Base-by-base conservation (phyloP, 305 asterid genomes). In the Solanum aculeatissimum region DNA sequence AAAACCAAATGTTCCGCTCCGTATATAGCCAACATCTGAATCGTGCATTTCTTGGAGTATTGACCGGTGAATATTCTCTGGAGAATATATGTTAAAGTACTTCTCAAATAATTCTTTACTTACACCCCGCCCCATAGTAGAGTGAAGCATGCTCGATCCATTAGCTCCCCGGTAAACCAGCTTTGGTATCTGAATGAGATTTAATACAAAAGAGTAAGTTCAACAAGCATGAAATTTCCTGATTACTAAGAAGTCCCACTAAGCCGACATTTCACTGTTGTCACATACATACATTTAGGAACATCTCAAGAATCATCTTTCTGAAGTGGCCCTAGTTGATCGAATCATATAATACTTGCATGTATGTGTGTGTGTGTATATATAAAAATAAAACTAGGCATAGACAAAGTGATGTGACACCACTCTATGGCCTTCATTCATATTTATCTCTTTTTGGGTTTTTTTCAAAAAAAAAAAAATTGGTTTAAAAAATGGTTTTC, bases 81-180 rank as follows among this genome's bases (percentile, higher is more conserved):
- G 94, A 84, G 97, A 92, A 87, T 92, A 97, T 84, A 95, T 92
- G 92, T 92, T 94, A 88, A 93, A 95, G 82, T 89, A 87, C 89
- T 91, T 97, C 83, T 84, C 91, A 69, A 91, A 80, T 51, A 92
- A 88, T 68, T 53, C 89, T 85, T 85, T 84, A 86, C 89, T 87
- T 66, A 91, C 78, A 62, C 92, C 90, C 54, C 83, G 89, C 80
- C 87, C 81, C 83, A 87, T 81, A 57, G 86, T 87, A 25, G 91
- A 88, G 87, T 54, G 85, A 68, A 54, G 87, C 72, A 84, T 84
- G 84, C 84, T 86, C 81, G 91, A 88, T 82, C 83, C 85, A 58
- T 60, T 90, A 80, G 85, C 87, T 86, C 89, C 99, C 88, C 89
- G 94, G 91, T 91, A 93, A 86, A 95, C 91, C 89, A 94, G 88